Evolutionary conservation across 257 asterid genomes (phyloP).

Genomic region (Solanum chiquidenum): DNA sequence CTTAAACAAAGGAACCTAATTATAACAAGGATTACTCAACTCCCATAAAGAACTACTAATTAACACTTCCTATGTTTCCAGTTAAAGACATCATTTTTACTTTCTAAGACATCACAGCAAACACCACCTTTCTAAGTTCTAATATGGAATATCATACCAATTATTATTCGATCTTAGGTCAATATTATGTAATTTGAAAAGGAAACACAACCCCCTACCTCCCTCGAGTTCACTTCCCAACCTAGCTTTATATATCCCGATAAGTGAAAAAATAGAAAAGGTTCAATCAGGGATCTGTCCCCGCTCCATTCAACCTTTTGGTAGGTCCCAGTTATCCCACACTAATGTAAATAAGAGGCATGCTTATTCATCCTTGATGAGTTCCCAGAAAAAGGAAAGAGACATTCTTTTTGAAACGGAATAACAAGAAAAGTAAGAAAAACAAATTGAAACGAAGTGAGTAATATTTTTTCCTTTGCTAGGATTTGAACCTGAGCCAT

Average conservation of each 20-base stretch:
- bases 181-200: not conserved
- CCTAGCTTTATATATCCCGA: not conserved
- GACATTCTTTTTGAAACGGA: not conserved
- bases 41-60: not conserved
- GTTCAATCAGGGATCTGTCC: not conserved
- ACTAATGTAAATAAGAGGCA: not conserved
- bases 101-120: not conserved
- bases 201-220: not conserved
- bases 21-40: not conserved
- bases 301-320: not conserved
- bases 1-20: not conserved
- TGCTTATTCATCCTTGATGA: not conserved
- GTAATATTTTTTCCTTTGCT: not conserved
- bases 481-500: not conserved
- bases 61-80: not conserved
- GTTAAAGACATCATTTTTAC: not conserved
- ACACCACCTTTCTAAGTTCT: not conserved
- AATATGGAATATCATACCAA: not conserved
- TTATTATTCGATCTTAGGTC: not conserved
- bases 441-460: not conserved
- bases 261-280: not conserved
- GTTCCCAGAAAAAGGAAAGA: not conserved
- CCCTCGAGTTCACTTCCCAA: not conserved
- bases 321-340: not conserved
- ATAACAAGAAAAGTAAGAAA: not conserved